phyloP scores from a whole-genome alignment of 805 yeast genomes.

The Candida andamanensis region DNA sequence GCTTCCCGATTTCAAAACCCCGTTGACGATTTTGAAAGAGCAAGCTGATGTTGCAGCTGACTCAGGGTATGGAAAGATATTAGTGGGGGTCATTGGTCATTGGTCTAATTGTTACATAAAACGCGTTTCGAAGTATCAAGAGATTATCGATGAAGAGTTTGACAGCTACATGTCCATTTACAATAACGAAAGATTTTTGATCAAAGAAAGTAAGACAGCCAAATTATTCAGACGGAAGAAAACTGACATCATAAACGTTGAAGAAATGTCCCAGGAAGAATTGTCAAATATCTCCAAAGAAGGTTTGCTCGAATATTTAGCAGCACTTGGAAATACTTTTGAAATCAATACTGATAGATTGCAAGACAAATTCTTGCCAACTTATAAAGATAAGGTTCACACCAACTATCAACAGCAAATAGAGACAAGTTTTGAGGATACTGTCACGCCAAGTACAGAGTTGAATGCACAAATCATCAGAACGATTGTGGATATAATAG shows the following conservation, averaged over 20 bases:
- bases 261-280: conserved; percentile 37
- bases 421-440: conserved; percentile 33
- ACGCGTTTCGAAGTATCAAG: conserved; percentile 61
- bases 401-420: conserved; percentile 32
- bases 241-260: conserved; percentile 23
- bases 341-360: conserved; percentile 67
- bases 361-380: conserved; percentile 60
- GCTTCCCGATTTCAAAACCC: conserved; percentile 72
- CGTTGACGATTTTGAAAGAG: conserved; percentile 80
- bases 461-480: conserved; percentile 75
- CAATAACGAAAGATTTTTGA: conserved; percentile 32
- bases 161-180: conserved; percentile 38
- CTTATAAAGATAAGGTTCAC: conserved; percentile 56
- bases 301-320: conserved; percentile 74
- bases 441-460: conserved; percentile 63
- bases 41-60: conserved; percentile 86
- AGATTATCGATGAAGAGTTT: conserved; percentile 43
- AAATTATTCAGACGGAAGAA: conserved; percentile 25
- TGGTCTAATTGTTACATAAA: conserved; percentile 57
- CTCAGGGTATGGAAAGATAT: conserved; percentile 72
- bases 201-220: conserved; percentile 41
- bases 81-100: conserved; percentile 71
- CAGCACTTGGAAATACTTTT: conserved; percentile 84
- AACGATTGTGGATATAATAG: conserved; percentile 59
- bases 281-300: conserved; percentile 41